These are phyloP conservation scores for Dendrocalamus latiflorus DNA, from an alignment of 202 grass and related monocot genomes.

Conservation along the genomic window DNA sequence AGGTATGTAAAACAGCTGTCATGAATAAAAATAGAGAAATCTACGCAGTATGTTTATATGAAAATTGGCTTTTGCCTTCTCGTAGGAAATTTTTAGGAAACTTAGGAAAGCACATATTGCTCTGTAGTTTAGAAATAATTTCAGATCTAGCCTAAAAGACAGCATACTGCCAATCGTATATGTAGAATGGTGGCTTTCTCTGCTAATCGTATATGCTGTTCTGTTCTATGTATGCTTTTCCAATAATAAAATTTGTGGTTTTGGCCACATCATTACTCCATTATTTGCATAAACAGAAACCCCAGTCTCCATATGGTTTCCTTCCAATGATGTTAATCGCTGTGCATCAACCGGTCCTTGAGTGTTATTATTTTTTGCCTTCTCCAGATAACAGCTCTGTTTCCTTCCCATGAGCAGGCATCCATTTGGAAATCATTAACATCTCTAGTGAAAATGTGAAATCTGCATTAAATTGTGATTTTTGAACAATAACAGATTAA, in stretches of 20 bases:
- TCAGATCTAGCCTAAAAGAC: constrained; percentile 16
- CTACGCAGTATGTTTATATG: not conserved
- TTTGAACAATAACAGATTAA: not conserved
- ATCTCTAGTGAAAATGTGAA: not conserved
- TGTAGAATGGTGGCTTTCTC: not conserved
- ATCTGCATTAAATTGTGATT: not conserved
- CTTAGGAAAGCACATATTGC: not conserved
- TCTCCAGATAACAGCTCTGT: not conserved
- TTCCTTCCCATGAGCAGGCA: not conserved
- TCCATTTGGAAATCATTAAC: too few species aligned
- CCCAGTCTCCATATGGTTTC: not conserved
- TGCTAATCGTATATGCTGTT: not conserved
- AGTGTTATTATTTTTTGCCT: not conserved
- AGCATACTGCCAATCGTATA: not conserved
- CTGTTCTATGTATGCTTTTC: not conserved
- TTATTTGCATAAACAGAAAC: not conserved
- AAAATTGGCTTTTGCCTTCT: constrained; percentile 8
- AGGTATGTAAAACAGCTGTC: constrained; percentile 49
- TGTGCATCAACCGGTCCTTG: not conserved
- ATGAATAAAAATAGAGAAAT: not conserved
- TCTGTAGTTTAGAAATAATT: not conserved
- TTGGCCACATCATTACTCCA: not conserved
- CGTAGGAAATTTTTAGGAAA: not conserved
- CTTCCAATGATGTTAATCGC: not conserved
- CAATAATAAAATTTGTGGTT: not conserved